Percentiles rank a stretch among this genome's conserved stretches.
Conservation (phyloP, 352 stramenopile species). For the Plasmopara halstedii region DNA sequence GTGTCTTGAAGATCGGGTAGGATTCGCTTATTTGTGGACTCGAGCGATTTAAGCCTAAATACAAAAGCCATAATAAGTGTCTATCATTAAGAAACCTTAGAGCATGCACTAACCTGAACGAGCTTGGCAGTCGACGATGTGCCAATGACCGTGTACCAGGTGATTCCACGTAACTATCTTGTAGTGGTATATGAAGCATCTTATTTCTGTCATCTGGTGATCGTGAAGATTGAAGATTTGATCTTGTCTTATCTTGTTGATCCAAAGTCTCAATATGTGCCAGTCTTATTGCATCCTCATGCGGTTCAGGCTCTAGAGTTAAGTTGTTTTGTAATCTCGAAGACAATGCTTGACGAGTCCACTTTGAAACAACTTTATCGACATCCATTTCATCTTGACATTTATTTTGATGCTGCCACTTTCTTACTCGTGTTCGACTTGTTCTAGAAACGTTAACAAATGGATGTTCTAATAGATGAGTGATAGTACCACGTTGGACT, state of each 20-base stretch:
- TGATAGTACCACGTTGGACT: constrained; percentile 70
- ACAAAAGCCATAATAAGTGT: background rate
- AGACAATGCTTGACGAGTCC: constrained; percentile 3
- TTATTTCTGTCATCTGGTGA: background rate
- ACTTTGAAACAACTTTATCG: too few species aligned
- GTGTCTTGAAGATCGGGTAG: background rate
- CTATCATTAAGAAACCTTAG: background rate
- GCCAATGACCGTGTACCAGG: constrained; percentile 4
- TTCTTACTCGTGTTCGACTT: constrained; percentile 6
- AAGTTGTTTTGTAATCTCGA: constrained; percentile 2
- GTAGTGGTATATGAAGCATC: constrained; percentile 4
- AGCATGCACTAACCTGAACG: constrained; percentile 22
- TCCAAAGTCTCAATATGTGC: constrained; percentile 9
- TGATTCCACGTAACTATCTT: constrained; percentile 5
- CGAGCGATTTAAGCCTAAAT: constrained; percentile 34
- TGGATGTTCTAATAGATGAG: constrained; percentile 84
- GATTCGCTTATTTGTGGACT: constrained; percentile 19
- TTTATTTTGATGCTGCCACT: constrained; percentile 6
- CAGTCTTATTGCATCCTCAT: constrained; percentile 14
- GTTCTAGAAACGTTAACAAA: constrained; percentile 60
- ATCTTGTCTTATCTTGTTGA: background rate
- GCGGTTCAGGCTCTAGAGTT: constrained; percentile 4
- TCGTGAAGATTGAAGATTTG: background rate
- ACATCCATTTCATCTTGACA: background rate
- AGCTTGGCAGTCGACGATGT: constrained; percentile 8